phyloP scores from a whole-genome alignment of 2,329 filamentous ascomycete species.

The Exophiala spinifera region DNA sequence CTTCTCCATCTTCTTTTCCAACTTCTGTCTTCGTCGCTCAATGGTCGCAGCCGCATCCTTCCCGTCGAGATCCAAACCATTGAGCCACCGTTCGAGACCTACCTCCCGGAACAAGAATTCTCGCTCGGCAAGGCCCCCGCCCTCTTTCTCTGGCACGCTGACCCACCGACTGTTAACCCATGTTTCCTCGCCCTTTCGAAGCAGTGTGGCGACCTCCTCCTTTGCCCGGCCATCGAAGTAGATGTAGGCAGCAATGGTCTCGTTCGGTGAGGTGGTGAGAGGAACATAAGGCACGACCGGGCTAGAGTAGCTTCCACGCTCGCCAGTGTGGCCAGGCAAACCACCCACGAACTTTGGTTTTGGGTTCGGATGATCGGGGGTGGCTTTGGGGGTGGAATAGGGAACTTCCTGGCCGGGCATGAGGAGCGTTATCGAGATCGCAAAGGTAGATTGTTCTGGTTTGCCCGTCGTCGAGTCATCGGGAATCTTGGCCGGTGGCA shows the following conservation, averaged over 20 bases:
- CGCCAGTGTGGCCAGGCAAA: conserved; percentile 54
- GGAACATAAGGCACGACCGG: conserved; percentile 82
- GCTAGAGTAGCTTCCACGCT: conserved; percentile 53
- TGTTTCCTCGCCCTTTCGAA: conserved; percentile 91
- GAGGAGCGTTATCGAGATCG: conserved; percentile 94
- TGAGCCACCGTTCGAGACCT: conserved; percentile 91
- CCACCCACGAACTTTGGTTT: conserved; percentile 77
- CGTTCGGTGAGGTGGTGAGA: conserved; percentile 87
- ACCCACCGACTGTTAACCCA: conserved; percentile 99
- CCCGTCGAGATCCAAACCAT: conserved; percentile 90
- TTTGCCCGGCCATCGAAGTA: conserved; percentile 96
- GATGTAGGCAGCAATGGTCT: conserved; percentile 97
- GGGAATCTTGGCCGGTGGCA: conserved; percentile 79
- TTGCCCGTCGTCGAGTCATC: conserved; percentile 63
- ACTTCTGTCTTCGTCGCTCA: conserved; percentile 59
- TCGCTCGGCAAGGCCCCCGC: conserved; percentile 88
- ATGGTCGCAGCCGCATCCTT: conserved; percentile 78
- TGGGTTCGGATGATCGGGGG: conserved; percentile 71
- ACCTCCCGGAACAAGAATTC: conserved; percentile 98
- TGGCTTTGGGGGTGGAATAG: conserved; percentile 84
- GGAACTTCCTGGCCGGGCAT: conserved; percentile 85
- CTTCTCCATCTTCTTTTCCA: conserved; percentile 88
- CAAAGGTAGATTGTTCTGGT: conserved; percentile 91
- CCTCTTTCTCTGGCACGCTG: conserved; percentile 84
- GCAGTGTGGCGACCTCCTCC: conserved; percentile 91